Evolutionary conservation across 83 land plant genomes (phyloP).

Genomic region (Picea abies): DNA sequence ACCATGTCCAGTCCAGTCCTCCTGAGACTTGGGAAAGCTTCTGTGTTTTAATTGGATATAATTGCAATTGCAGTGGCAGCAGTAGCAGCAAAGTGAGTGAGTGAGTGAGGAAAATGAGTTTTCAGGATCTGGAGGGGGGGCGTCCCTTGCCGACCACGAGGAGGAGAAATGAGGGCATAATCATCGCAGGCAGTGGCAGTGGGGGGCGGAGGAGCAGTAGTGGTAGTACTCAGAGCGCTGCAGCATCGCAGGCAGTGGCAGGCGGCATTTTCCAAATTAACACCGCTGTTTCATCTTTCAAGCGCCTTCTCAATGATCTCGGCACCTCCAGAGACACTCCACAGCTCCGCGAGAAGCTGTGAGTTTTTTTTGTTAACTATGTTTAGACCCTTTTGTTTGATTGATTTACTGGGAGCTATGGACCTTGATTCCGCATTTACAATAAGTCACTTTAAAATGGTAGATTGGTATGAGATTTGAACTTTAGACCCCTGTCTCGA

Average conservation of each 20-base stretch:
- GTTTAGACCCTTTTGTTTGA: too few species aligned
- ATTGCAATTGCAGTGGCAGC: neutral
- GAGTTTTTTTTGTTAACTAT: slow-evolving; percentile 4
- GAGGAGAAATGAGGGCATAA: neutral
- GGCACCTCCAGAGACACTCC: slow-evolving; percentile 69
- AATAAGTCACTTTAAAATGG: too few species aligned
- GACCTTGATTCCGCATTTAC: too few species aligned
- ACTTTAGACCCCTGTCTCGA: too few species aligned
- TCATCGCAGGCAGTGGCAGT: slow-evolving; percentile 31
- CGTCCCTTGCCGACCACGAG: slow-evolving; percentile 1
- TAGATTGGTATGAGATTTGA: too few species aligned
- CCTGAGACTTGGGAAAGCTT: neutral
- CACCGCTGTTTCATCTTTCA: slow-evolving; percentile 55
- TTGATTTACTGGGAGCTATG: too few species aligned
- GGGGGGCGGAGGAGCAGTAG: too few species aligned
- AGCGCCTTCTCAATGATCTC: slow-evolving; percentile 48
- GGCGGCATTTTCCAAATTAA: slow-evolving; percentile 65
- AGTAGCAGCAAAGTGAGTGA: neutral
- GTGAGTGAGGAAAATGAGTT: slow-evolving; percentile 37
- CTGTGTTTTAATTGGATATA: too few species aligned
- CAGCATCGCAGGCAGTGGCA: slow-evolving; percentile 49
- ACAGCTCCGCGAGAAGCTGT: slow-evolving; percentile 64
- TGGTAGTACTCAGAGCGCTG: slow-evolving; percentile 3
- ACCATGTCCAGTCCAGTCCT: neutral
- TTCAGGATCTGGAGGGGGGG: slow-evolving; percentile 39